Base-by-base conservation (phyloP, 2,329 filamentous ascomycete genomes). In the Mollisia scopiformis region DNA sequence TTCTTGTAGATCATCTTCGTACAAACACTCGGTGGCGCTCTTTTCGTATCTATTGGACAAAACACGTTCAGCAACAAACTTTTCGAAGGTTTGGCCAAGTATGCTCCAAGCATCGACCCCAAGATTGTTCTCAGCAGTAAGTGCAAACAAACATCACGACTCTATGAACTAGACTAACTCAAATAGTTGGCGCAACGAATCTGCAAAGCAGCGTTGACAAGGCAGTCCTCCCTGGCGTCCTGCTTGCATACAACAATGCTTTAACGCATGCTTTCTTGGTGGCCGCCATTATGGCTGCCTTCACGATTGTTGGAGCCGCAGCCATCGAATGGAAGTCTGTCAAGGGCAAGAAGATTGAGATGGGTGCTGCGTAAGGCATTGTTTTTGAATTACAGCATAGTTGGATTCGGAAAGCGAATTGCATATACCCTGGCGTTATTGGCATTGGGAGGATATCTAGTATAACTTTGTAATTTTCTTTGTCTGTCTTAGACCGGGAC, bases 21-120 rank as follows among this genome's bases (percentile, higher is more conserved):
- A 8, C 84, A 87, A 71, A 84, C 84, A 62, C 76, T 87, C 2
- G 84, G 84, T 14, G 83, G 83, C 39, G 82, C 84, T n/a, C 73
- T 87, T 13, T 86, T 86, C 66, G 80, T 85, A 1, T 79, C 82
- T 1, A 82, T 85, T 21, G 84, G 82, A 0, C 82, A 86, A 69
- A 80, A 80, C 1, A 78, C 85, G 30, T 71, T 72, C 55, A 63
- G 63, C 25, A 69, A 75, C 52, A 74, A 75, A 23, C 71, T 77
- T 19, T 70, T 75, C 10, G 16, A 74, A 72, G 65, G 30, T n/a
- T 64, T 77, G 19, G 73, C 72, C 46, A 65, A 72, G 61, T 73
- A 78, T 61, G 69, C 67, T 14, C 79, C 81, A 0, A 78, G 75
- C 1, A 68, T 85, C 6, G 74, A 80, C 31, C 69, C 80, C 1